Conservation (phyloP, 2,329 filamentous ascomycete genomes). For the Diaporthe sp. region DNA sequence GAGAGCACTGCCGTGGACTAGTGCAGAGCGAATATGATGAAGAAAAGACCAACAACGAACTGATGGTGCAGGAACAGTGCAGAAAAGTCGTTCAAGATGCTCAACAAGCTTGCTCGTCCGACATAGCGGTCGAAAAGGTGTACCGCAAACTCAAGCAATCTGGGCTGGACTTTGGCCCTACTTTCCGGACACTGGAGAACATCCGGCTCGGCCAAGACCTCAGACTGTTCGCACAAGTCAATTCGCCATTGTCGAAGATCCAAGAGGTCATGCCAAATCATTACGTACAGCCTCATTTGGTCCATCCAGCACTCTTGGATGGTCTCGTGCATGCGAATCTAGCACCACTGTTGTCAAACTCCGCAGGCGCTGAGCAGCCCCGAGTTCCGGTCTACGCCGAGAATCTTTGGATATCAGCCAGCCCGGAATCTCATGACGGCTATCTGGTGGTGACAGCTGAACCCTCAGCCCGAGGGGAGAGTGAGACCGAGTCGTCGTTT, state of each 20-base stretch:
- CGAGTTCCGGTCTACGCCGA: constrained; percentile 35
- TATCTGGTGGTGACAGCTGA: constrained; percentile 41
- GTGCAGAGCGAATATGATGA: constrained; percentile 38
- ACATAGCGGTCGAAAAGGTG: constrained; percentile 36
- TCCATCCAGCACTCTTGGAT: constrained; percentile 35
- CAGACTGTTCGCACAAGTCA: constrained; percentile 32
- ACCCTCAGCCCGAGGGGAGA: constrained; percentile 29
- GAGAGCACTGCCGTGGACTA: constrained; percentile 45
- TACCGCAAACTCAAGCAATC: constrained; percentile 39
- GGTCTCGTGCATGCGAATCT: constrained; percentile 35
- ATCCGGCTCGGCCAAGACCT: constrained; percentile 30
- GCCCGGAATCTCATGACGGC: constrained; percentile 36
- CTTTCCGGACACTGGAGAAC: constrained; percentile 40
- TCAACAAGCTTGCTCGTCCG: neutral
- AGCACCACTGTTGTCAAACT: constrained; percentile 27
- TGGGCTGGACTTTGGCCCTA: constrained; percentile 41
- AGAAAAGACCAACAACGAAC: neutral
- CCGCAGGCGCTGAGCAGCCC: constrained; percentile 6
- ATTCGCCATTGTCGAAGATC: constrained; percentile 30
- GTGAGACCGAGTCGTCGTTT: constrained; percentile 38
- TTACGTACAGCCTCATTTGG: constrained; percentile 39
- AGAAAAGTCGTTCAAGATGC: neutral
- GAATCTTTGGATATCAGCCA: constrained; percentile 37
- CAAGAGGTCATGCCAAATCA: constrained; percentile 42
- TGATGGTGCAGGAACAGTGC: constrained; percentile 15